These are phyloP conservation scores for Ambrosia artemisiifolia DNA, from an alignment of 129 eudicot species.

Conservation along the genomic window DNA sequence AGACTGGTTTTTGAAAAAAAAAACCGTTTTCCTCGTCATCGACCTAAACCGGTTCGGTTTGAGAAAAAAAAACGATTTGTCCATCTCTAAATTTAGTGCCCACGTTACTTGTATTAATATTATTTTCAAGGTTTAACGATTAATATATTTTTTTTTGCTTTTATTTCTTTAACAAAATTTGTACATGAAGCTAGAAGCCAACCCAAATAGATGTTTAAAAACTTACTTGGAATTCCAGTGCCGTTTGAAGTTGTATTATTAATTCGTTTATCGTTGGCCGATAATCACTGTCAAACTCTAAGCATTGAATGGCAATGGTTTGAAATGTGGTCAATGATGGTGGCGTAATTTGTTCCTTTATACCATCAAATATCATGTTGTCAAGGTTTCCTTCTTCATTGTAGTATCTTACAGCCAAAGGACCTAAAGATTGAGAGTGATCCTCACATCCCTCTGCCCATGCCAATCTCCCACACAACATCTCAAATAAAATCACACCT, in stretches of 20 bases:
- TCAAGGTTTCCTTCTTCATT: background rate
- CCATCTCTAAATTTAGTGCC: too few species aligned
- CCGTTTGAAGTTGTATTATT: background rate
- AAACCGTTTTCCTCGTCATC: too few species aligned
- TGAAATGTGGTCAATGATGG: background rate
- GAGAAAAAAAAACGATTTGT: too few species aligned
- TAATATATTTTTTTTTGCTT: background rate
- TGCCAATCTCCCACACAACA: background rate
- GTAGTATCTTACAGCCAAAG: background rate
- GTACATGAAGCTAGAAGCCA: background rate
- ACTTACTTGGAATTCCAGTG: constrained; percentile 1
- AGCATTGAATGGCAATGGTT: background rate
- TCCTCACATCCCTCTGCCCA: background rate
- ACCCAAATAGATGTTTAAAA: background rate
- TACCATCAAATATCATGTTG: background rate
- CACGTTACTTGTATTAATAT: background rate
- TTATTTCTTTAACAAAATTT: background rate
- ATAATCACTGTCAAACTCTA: background rate
- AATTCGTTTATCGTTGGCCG: background rate
- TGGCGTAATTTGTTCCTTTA: constrained; percentile 1
- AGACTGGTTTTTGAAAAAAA: too few species aligned
- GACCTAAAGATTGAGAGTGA: background rate
- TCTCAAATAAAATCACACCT: background rate
- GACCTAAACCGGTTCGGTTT: too few species aligned
- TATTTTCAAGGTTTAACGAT: background rate